phyloP scores from a whole-genome alignment of 1,284 basidiomycete genomes.

The Baeospora myosura region DNA sequence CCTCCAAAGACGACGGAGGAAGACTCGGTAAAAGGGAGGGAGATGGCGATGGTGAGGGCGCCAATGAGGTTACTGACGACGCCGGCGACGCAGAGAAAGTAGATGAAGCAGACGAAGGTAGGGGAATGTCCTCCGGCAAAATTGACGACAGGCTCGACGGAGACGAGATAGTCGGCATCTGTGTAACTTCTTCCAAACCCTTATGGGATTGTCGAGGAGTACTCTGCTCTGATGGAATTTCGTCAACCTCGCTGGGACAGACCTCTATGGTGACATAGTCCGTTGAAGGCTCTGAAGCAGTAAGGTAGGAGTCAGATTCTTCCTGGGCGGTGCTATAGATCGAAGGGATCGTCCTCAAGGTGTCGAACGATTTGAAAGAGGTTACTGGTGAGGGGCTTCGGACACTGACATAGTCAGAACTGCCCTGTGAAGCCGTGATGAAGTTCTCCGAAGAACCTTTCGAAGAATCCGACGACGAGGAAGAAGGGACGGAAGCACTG shows the following conservation, averaged over 20 bases:
- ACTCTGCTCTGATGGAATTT: constrained; percentile 31
- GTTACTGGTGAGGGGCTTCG: constrained; percentile 22
- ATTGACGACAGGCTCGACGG: constrained; percentile 20
- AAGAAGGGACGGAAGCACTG: constrained; percentile 25
- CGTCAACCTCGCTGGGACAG: constrained; percentile 34
- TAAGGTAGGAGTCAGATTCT: constrained; percentile 44
- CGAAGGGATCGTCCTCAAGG: constrained; percentile 46
- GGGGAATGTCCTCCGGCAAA: constrained; percentile 30
- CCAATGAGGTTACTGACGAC: not conserved
- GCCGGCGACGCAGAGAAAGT: constrained; percentile 2
- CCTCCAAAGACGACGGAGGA: not conserved
- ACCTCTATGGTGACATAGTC: constrained; percentile 44
- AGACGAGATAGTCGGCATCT: constrained; percentile 22
- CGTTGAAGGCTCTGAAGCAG: constrained; percentile 34
- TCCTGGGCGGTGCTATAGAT: constrained; percentile 48
- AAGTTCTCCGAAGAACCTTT: constrained; percentile 26
- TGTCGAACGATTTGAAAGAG: constrained; percentile 25
- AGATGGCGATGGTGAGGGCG: no score
- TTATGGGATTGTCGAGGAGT: constrained; percentile 25
- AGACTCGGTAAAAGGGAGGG: constrained; percentile 2
- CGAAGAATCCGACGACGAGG: constrained; percentile 27
- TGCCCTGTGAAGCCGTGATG: constrained; percentile 33
- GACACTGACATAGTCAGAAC: constrained; percentile 27
- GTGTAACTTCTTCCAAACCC: no score
- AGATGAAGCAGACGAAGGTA: constrained; percentile 28